Base-by-base conservation (phyloP, 805 yeast species). In the Candida pini region DNA sequence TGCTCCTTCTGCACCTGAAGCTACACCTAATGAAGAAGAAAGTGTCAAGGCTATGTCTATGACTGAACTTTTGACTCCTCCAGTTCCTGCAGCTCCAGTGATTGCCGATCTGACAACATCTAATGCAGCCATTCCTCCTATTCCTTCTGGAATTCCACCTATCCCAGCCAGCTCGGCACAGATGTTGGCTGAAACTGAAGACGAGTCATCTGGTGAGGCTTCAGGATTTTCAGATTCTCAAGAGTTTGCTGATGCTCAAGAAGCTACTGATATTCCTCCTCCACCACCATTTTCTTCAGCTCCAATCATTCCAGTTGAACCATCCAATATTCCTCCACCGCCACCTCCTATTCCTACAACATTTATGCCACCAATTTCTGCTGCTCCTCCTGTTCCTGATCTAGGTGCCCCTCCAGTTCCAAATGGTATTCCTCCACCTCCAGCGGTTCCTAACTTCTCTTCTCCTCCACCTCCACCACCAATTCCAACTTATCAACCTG, bases 401-500 rank as follows among this genome's bases (percentile, higher is more conserved):
- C 39, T 34, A 9, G 33, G 30, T 13, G 33, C 44, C 13, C 27
- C 36, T 12, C 34, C 62, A 12, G 40, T 42, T 28, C 56, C 51
- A 45, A 36, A 44, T 17, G 30, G 34, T n/a, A 39, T 42, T n/a
- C 41, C 58, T 9, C 36, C 53, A 14, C 50, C 60, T 7, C 55
- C 58, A 29, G 43, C 47, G 21, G 26, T 47, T 29, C 23, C 32
- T n/a, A 30, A n/a, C n/a, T n/a, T n/a, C n/a, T n/a, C n/a, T n/a
- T n/a, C n/a, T n/a, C 55, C 68, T 6, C 63, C 67, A 5, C 51
- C 57, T 3, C 51, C 51, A 23, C 44, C 62, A 9, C 54, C 57
- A 10, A 51, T 60, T 7, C 48, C 55, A 6, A 52, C 61, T 16
- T 54, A 62, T 5, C 51, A 67, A 6, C 63, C 70, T 9, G 49